phyloP scores from a whole-genome alignment of 1,284 basidiomycete species.

The Agroathelia rolfsii region DNA sequence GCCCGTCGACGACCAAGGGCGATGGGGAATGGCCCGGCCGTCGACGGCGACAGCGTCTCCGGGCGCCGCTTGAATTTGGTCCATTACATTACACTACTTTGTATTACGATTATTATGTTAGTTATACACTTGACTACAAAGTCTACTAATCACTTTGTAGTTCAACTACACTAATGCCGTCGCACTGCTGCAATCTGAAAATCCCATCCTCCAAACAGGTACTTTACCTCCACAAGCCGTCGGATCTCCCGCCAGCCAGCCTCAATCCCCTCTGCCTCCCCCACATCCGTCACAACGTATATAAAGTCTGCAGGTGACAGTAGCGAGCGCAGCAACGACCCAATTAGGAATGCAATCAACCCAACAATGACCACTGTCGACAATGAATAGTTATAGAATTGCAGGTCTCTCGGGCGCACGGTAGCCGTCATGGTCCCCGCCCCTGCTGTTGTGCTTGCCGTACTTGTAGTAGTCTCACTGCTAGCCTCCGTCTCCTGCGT shows the following conservation, averaged over 20 bases:
- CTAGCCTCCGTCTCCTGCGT: no score
- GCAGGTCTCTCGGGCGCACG: slow-evolving; percentile 23
- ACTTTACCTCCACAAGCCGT: slow-evolving; percentile 70
- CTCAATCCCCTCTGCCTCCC: slow-evolving; percentile 29
- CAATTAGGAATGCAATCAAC: slow-evolving; percentile 84
- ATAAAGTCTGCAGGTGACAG: slow-evolving; percentile 90
- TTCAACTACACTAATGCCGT: slow-evolving; percentile 39
- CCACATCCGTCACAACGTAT: slow-evolving; percentile 54
- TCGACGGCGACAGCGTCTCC: background rate
- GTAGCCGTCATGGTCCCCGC: slow-evolving; percentile 2
- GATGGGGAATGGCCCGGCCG: slow-evolving; percentile 1
- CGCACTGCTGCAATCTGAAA: slow-evolving; percentile 73
- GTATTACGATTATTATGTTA: background rate
- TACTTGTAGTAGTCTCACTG: background rate
- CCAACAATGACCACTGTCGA: slow-evolving; percentile 70
- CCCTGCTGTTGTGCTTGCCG: background rate
- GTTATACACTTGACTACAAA: background rate
- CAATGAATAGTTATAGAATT: no score
- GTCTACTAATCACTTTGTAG: background rate
- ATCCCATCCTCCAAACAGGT: slow-evolving; percentile 71
- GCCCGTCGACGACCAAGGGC: no score
- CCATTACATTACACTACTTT: no score
- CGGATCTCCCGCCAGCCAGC: slow-evolving; percentile 77
- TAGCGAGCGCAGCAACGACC: slow-evolving; percentile 80
- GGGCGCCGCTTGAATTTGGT: slow-evolving; percentile 1